These are phyloP conservation scores for Allantophomopsis cytisporea DNA, from an alignment of 2,329 filamentous ascomycete genomes.

Conservation along the genomic window DNA sequence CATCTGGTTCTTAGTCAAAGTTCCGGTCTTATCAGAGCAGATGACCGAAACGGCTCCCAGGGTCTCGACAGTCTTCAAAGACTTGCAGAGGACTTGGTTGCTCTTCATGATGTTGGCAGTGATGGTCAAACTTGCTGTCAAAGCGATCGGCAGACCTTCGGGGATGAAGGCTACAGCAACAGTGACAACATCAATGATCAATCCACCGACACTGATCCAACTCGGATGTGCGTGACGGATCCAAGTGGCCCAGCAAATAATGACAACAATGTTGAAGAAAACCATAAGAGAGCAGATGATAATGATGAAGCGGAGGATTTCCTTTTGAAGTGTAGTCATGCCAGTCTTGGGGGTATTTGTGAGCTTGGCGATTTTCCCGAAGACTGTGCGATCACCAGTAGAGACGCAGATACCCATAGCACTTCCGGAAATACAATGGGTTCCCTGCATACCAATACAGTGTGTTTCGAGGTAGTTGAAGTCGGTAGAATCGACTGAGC, in stretches of 20 bases:
- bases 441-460: conserved; percentile 61
- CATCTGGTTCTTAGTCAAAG: conserved; percentile 55
- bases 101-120: conserved; percentile 61
- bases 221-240: conserved; percentile 45
- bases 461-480: conserved; percentile 56
- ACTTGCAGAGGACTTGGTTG: conserved; percentile 65
- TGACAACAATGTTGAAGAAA: conserved; percentile 44
- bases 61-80: conserved; percentile 62
- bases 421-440: conserved; percentile 56
- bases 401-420: conserved; percentile 54
- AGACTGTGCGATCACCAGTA: conserved; percentile 55
- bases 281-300: conserved; percentile 55
- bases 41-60: conserved; percentile 58
- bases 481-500: conserved; percentile 18
- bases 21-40: conserved; percentile 65
- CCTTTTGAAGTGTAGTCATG: conserved; percentile 54
- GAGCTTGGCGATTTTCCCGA: conserved; percentile 57
- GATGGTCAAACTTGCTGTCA: conserved; percentile 57
- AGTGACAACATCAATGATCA: conserved; percentile 61
- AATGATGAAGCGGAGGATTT: conserved; percentile 55
- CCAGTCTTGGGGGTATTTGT: conserved; percentile 53
- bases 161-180: conserved; percentile 63
- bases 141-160: conserved; percentile 53
- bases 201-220: conserved; percentile 55
- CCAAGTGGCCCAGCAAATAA: conserved; percentile 55